Evolutionary conservation across 331 rosid genomes (phyloP).

Genomic region (Saraca asoca): DNA sequence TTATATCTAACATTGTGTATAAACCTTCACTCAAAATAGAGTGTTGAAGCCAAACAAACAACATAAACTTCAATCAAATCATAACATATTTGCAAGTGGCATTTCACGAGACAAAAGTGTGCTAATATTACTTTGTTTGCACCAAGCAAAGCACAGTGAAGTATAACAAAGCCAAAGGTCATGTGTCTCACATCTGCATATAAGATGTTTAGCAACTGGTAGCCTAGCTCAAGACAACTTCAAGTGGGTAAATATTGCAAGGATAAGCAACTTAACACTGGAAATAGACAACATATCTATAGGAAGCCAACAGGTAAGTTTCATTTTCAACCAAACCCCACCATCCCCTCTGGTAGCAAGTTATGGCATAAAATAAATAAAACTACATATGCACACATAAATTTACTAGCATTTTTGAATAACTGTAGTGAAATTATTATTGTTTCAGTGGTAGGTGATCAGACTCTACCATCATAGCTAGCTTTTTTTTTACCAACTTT

Average conservation of each 20-base stretch:
- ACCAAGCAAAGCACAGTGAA: constrained; percentile 24
- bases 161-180: constrained; percentile 37
- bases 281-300: constrained; percentile 41
- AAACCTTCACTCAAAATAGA: no score
- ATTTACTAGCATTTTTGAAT: no score
- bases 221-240: constrained; percentile 61
- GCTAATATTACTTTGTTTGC: no score
- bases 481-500: constrained; percentile 8
- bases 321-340: constrained; percentile 67
- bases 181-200: constrained; percentile 43
- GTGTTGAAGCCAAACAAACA: no score
- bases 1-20: no score
- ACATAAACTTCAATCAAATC: no score
- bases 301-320: constrained; percentile 53
- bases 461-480: constrained; percentile 11
- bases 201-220: constrained; percentile 51
- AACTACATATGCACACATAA: no score
- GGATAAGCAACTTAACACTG: constrained; percentile 34
- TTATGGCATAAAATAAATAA: no score
- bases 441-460: neutral
- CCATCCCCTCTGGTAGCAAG: constrained; percentile 56
- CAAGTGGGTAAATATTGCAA: constrained; percentile 47
- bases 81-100: no score
- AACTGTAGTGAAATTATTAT: constrained; percentile 14
- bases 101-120: constrained; percentile 7